Percentiles rank a stretch among this genome's conserved stretches.
phyloP scores from a whole-genome alignment of 169 alveolate species.

The Sarcocystis neurona region DNA sequence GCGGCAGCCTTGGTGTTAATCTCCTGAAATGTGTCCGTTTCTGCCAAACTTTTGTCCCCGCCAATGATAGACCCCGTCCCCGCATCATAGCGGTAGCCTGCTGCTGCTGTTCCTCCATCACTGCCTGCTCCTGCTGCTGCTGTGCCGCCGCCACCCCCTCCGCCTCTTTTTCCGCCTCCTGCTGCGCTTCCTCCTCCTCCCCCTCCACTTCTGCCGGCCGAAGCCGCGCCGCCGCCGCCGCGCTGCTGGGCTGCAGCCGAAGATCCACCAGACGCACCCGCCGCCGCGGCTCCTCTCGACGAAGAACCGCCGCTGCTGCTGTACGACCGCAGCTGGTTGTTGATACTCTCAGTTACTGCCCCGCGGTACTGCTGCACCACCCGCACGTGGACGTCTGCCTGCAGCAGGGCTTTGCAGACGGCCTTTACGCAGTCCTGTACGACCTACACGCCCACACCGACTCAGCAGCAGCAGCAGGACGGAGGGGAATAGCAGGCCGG shows the following conservation, averaged over 20 bases:
- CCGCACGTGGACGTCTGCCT: conserved; percentile 91
- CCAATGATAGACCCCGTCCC: conserved; percentile 17
- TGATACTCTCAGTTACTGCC: conserved; percentile 73
- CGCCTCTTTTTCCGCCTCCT: neutral
- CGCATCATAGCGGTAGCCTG: conserved; percentile 14
- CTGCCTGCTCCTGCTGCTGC: neutral
- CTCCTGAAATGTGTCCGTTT: conserved; percentile 37
- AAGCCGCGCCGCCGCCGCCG: neutral
- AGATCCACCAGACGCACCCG: neutral
- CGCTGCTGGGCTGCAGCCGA: neutral
- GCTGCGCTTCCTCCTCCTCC: neutral
- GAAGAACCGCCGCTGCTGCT: conserved; percentile 25
- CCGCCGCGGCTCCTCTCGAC: neutral
- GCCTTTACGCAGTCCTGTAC: conserved; percentile 82
- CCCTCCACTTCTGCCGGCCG: too few relatives aligned
- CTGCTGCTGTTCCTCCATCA: neutral
- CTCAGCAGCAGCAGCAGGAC: too few relatives aligned
- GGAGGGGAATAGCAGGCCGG: neutral
- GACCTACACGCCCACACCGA: conserved; percentile 53
- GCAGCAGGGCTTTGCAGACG: conserved; percentile 87
- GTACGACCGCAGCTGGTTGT: conserved; percentile 1
- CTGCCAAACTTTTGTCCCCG: conserved; percentile 4
- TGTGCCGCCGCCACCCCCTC: neutral
- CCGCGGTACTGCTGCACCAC: conserved; percentile 84
- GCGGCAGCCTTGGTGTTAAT: conserved; percentile 74